phyloP scores from a whole-genome alignment of 352 stramenopile genomes.

The Phytophthora cactorum region DNA sequence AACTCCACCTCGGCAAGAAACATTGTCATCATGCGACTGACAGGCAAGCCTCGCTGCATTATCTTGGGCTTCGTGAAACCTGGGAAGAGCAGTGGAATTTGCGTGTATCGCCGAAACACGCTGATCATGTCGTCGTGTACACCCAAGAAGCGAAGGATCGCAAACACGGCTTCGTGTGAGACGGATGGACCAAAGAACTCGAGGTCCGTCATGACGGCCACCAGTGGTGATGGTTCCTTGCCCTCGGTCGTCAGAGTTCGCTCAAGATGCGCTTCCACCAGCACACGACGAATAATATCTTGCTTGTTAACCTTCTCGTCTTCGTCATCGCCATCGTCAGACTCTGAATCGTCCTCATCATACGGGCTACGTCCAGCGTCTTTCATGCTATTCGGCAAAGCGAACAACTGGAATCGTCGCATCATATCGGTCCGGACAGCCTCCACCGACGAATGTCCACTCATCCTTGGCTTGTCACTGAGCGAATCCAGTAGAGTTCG shows the following conservation, averaged over 20 bases:
- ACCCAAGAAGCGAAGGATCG: slow-evolving; percentile 44
- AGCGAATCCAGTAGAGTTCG: slow-evolving; percentile 37
- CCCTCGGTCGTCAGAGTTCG: slow-evolving; percentile 12
- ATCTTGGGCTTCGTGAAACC: slow-evolving; percentile 30
- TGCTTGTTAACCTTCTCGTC: slow-evolving; percentile 37
- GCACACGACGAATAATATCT: slow-evolving; percentile 51
- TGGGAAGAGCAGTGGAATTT: slow-evolving; percentile 49
- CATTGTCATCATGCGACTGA: slow-evolving; percentile 44
- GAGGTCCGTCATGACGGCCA: slow-evolving; percentile 56
- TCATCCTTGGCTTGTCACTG: slow-evolving; percentile 3
- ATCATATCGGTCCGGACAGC: slow-evolving; percentile 22
- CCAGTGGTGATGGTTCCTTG: slow-evolving; percentile 22
- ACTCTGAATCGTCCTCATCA: slow-evolving; percentile 19
- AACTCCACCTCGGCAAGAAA: slow-evolving; percentile 51
- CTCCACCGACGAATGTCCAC: slow-evolving; percentile 18
- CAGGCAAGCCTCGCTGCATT: slow-evolving; percentile 48
- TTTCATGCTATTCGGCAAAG: slow-evolving; percentile 30
- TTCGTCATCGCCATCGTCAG: slow-evolving; percentile 8
- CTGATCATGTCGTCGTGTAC: slow-evolving; percentile 37
- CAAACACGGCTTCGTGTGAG: slow-evolving; percentile 48
- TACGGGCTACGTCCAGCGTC: slow-evolving; percentile 19
- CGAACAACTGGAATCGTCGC: slow-evolving; percentile 33
- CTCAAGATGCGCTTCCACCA: slow-evolving; percentile 43
- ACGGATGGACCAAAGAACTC: slow-evolving; percentile 58
- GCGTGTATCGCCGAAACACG: slow-evolving; percentile 46